Percentiles rank a stretch among this genome's conserved stretches.
These are phyloP conservation scores for Taxawa tesnikishii DNA, from an alignment of 2,329 filamentous ascomycete genomes.

Conservation along the genomic window DNA sequence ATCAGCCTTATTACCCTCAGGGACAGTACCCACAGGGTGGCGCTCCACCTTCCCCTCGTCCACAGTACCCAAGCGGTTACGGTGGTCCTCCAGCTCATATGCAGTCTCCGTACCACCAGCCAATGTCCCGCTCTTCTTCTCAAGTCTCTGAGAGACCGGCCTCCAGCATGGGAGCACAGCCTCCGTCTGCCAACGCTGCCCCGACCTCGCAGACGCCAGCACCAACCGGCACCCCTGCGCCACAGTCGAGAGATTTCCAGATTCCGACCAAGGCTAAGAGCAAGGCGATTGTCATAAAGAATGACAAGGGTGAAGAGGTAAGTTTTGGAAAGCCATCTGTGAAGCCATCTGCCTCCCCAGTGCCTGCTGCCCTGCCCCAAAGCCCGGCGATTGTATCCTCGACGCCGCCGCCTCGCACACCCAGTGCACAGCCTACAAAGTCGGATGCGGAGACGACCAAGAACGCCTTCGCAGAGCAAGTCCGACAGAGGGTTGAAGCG, in stretches of 20 bases:
- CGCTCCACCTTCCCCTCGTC: conserved; percentile 32
- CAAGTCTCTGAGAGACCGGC: conserved; percentile 56
- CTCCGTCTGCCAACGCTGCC: conserved; percentile 22
- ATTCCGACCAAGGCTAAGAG: conserved; percentile 53
- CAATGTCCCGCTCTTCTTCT: conserved; percentile 75
- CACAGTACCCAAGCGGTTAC: conserved; percentile 35
- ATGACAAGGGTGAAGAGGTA: conserved; percentile 65
- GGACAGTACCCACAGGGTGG: conserved; percentile 39
- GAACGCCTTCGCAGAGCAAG: conserved; percentile 52
- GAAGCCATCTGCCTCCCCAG: conserved; percentile 28
- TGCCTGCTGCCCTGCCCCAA: conserved; percentile 36
- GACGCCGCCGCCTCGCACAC: conserved; percentile 56
- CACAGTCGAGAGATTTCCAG: conserved; percentile 49
- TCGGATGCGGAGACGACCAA: conserved; percentile 61
- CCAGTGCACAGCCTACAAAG: conserved; percentile 63
- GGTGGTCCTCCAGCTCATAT: conserved; percentile 36
- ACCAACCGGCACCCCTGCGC: conserved; percentile 43
- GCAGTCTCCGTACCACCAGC: conserved; percentile 45
- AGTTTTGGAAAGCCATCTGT: conserved; percentile 41
- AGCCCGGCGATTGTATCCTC: conserved; percentile 59
- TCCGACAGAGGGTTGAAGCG: conserved; percentile 38
- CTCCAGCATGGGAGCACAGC: conserved; percentile 45
- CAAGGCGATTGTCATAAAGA: conserved; percentile 73
- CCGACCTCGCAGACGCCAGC: conserved; percentile 34
- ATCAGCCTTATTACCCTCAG: conserved; percentile 32